Evolutionary conservation across 1,284 basidiomycete species (phyloP).

Genomic region (Pterula multifida): DNA sequence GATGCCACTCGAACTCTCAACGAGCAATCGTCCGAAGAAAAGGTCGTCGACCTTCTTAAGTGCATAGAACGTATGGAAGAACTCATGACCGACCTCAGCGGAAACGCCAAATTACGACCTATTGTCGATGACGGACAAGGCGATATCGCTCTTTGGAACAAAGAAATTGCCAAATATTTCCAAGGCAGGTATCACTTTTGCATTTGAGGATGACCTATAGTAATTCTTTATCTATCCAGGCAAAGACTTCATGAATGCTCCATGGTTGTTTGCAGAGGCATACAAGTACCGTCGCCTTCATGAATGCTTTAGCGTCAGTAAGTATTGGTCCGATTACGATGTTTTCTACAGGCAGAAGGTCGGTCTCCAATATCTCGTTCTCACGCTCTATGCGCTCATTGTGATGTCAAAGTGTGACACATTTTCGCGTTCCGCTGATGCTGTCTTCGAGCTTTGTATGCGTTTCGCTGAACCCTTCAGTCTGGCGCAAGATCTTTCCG

Average conservation of each 20-base stretch:
- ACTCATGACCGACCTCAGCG: constrained; percentile 74
- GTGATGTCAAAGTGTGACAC: constrained; percentile 68
- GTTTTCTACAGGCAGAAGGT: constrained; percentile 89
- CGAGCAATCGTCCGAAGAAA: constrained; percentile 76
- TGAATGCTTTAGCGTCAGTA: constrained; percentile 91
- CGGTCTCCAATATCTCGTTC: constrained; percentile 6
- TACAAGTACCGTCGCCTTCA: constrained; percentile 96
- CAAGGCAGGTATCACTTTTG: too few relatives aligned
- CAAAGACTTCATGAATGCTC: constrained; percentile 94
- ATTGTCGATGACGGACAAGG: constrained; percentile 91
- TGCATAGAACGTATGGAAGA: constrained; percentile 83
- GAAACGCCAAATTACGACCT: constrained; percentile 70
- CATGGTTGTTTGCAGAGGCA: constrained; percentile 93
- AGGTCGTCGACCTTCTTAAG: constrained; percentile 73
- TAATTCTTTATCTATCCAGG: constrained; percentile 30
- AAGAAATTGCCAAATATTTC: constrained; percentile 62
- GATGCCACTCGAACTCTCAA: constrained; percentile 88
- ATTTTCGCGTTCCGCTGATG: constrained; percentile 85
- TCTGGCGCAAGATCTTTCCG: constrained; percentile 42
- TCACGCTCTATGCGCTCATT: background rate
- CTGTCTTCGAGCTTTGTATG: constrained; percentile 91
- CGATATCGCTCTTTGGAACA: constrained; percentile 95
- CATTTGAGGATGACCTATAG: constrained; percentile 1
- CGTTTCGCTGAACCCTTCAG: constrained; percentile 85
- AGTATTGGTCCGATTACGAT: constrained; percentile 85